These are phyloP conservation scores for Starmerella bombi DNA, from an alignment of 805 yeast genomes.

Conservation along the genomic window DNA sequence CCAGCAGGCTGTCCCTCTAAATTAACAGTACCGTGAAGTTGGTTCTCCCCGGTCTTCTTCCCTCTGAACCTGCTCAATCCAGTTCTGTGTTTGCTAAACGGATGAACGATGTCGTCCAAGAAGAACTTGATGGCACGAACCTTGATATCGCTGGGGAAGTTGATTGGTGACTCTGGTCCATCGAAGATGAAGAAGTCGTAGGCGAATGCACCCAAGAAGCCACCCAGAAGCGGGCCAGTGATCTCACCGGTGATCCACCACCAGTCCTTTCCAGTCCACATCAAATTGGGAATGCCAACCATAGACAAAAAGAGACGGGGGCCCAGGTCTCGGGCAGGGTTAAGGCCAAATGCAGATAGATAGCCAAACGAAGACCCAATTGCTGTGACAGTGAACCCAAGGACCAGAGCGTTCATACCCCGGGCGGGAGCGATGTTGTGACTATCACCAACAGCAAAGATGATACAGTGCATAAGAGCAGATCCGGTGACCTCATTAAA, in stretches of 20 bases:
- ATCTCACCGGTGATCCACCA: slow-evolving; percentile 25
- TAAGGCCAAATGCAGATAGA: slow-evolving; percentile 44
- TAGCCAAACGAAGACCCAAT: slow-evolving; percentile 39
- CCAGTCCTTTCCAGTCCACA: slow-evolving; percentile 25
- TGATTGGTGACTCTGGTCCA: slow-evolving; percentile 41
- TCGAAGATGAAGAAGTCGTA: slow-evolving; percentile 41
- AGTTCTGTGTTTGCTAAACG: not conserved
- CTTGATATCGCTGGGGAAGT: slow-evolving; percentile 20
- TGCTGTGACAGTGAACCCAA: slow-evolving; percentile 34
- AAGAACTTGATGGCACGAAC: slow-evolving; percentile 2
- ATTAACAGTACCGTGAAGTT: not conserved
- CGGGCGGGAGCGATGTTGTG: slow-evolving; percentile 35
- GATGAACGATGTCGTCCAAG: not conserved
- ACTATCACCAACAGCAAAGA: slow-evolving; percentile 41
- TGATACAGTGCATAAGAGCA: slow-evolving; percentile 34
- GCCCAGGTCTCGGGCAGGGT: slow-evolving; percentile 43
- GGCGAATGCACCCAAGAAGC: slow-evolving; percentile 36
- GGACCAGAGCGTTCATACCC: slow-evolving; percentile 36
- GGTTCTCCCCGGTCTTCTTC: not conserved
- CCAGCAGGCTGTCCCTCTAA: slow-evolving; percentile 7
- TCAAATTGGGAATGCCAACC: slow-evolving; percentile 35
- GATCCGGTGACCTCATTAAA: slow-evolving; percentile 37
- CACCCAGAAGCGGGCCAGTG: slow-evolving; percentile 39
- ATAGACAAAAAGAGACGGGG: slow-evolving; percentile 39
- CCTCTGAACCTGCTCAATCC: not conserved